Evolutionary conservation across 306 rosid genomes (phyloP).

Genomic region (Leucaena leucocephala): DNA sequence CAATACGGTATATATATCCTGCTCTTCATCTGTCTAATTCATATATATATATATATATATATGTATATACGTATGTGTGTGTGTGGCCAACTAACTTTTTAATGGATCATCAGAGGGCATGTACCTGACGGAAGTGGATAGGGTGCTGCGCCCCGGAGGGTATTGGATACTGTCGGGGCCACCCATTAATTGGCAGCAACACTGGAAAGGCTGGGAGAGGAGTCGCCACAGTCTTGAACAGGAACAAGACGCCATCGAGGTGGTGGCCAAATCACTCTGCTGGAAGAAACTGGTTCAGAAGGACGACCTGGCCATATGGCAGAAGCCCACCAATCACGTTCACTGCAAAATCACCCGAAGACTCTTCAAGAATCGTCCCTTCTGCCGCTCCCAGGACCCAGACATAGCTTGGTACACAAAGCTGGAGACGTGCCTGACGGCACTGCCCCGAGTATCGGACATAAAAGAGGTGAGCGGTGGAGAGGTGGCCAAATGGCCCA

Average conservation of each 20-base stretch:
- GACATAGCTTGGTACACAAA: conserved; percentile 96
- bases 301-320: conserved; percentile 91
- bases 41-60: too few relatives aligned
- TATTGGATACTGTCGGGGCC: conserved; percentile 98
- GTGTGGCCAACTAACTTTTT: too few relatives aligned
- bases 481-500: conserved; percentile 74
- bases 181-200: conserved; percentile 84
- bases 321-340: conserved; percentile 79
- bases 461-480: conserved; percentile 74
- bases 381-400: conserved; percentile 70
- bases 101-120: conserved; percentile 48
- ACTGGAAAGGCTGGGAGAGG: conserved; percentile 93
- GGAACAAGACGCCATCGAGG: conserved; percentile 76
- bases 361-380: conserved; percentile 67
- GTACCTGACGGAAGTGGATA: conserved; percentile 80
- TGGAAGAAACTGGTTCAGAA: conserved; percentile 84
- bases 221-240: conserved; percentile 60
- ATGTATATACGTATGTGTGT: too few relatives aligned
- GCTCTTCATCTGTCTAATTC: too few relatives aligned
- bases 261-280: conserved; percentile 76
- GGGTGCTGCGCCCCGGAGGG: conserved; percentile 93
- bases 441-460: conserved; percentile 68
- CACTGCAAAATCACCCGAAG: conserved; percentile 66
- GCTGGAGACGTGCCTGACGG: conserved; percentile 81
- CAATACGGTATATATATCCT: conserved; percentile 45